Conservation (phyloP, 805 yeast genomes). For the Saccharomycopsis microspora region DNA sequence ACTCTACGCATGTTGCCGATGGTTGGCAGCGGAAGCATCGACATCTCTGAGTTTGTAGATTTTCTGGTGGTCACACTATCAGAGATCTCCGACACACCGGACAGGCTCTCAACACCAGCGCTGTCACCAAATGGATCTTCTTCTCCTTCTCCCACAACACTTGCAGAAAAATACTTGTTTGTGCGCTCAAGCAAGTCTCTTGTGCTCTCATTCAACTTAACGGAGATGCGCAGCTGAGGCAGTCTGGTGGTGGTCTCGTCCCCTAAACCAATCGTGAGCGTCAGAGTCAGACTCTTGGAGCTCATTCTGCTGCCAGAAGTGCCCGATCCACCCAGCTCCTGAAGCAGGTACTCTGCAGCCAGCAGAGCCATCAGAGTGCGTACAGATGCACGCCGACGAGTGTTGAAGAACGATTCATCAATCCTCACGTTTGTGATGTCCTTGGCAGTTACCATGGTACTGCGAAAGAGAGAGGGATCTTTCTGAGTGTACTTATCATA, state of each 20-base stretch:
- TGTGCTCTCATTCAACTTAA: constrained; percentile 2
- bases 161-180: constrained; percentile 5
- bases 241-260: neutral
- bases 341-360: neutral
- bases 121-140: no score
- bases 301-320: neutral
- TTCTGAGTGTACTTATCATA: constrained; percentile 11
- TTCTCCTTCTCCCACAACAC: neutral
- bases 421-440: constrained; percentile 12
- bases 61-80: no score
- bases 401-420: constrained; percentile 13
- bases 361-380: neutral
- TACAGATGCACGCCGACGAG: neutral
- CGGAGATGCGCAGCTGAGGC: neutral
- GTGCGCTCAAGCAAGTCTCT: constrained; percentile 6
- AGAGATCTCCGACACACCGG: no score
- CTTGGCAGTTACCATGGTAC: constrained; percentile 15
- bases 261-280: neutral
- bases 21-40: no score
- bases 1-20: no score
- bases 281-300: neutral
- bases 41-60: no score
- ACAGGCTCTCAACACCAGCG: no score
- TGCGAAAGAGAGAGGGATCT: constrained; percentile 10
- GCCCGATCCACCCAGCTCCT: neutral